phyloP scores from a whole-genome alignment of 805 yeast species.

The Wickerhamomyces xylosicus region DNA sequence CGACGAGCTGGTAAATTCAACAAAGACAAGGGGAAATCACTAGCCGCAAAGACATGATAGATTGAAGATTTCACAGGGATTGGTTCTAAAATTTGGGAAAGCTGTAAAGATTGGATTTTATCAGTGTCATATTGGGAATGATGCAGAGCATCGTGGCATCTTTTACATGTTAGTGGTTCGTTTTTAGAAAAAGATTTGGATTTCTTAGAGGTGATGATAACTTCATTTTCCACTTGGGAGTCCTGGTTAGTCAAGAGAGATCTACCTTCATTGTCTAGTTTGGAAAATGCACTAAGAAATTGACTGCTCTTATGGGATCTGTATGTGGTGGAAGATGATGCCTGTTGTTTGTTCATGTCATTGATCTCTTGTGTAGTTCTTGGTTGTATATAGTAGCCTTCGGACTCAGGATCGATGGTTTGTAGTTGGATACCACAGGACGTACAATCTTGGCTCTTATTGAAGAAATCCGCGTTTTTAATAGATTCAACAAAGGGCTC shows the following conservation, averaged over 20 bases:
- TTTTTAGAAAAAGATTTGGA: not conserved
- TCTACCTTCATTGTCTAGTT: conserved; percentile 16
- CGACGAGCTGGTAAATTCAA: conserved; percentile 14
- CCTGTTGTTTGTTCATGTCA: too few species aligned
- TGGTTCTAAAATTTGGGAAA: conserved; percentile 20
- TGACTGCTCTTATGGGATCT: conserved; percentile 8
- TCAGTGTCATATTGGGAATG: conserved; percentile 28
- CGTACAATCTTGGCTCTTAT: conserved; percentile 23
- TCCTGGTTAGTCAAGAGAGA: conserved; percentile 6
- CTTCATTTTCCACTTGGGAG: not conserved
- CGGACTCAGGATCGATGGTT: conserved; percentile 19
- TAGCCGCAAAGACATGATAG: conserved; percentile 52
- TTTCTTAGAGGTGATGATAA: not conserved
- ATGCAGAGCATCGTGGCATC: conserved; percentile 45
- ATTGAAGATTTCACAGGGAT: conserved; percentile 36
- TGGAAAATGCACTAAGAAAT: conserved; percentile 12
- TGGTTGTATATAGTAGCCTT: conserved; percentile 35
- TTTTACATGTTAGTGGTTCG: conserved; percentile 28
- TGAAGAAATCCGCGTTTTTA: not conserved
- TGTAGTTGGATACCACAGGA: conserved; percentile 55
- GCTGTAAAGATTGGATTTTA: conserved; percentile 23
- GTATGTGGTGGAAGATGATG: conserved; percentile 2
- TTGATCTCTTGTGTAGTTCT: conserved; percentile 2
- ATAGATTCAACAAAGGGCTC: not conserved
- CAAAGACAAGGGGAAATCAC: conserved; percentile 56